phyloP scores from a whole-genome alignment of 768 basidiomycete species.

The Amanita muscaria region DNA sequence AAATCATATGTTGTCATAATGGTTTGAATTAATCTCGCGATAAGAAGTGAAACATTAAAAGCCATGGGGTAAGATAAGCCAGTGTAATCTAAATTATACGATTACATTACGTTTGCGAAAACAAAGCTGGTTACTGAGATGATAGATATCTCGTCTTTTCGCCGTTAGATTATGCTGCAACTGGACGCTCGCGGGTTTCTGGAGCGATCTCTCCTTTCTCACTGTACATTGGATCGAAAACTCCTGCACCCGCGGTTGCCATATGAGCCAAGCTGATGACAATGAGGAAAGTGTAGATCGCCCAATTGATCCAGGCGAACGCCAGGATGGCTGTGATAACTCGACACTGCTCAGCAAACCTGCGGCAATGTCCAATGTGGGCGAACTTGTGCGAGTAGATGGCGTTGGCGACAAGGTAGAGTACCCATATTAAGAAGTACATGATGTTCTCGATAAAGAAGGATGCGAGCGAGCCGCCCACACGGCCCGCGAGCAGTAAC shows the following conservation, averaged over 20 bases:
- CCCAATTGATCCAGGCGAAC: slow-evolving; percentile 61
- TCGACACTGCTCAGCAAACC: slow-evolving; percentile 42
- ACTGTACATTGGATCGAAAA: slow-evolving; percentile 16
- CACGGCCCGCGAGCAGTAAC: slow-evolving; percentile 17
- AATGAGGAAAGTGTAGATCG: slow-evolving; percentile 39
- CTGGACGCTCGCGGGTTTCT: slow-evolving; percentile 2
- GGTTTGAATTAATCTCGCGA: no score
- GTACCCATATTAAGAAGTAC: slow-evolving; percentile 48
- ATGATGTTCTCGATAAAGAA: slow-evolving; percentile 36
- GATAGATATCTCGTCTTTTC: neutral
- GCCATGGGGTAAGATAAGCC: no score
- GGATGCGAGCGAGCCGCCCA: slow-evolving; percentile 27
- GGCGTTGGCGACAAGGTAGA: slow-evolving; percentile 59
- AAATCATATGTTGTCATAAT: no score
- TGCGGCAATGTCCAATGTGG: slow-evolving; percentile 45
- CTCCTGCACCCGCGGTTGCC: slow-evolving; percentile 8
- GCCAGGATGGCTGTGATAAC: slow-evolving; percentile 57
- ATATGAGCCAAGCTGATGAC: slow-evolving; percentile 27
- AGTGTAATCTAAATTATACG: no score
- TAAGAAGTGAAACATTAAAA: neutral
- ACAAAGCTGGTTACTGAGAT: no score
- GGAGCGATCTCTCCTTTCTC: neutral
- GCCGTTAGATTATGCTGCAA: neutral
- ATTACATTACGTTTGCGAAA: no score
- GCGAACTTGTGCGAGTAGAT: slow-evolving; percentile 51